Evolutionary conservation across 768 basidiomycete species (phyloP), one percentile per base, ranked within the genome.

Genomic region (Sarcodon sp.): DNA sequence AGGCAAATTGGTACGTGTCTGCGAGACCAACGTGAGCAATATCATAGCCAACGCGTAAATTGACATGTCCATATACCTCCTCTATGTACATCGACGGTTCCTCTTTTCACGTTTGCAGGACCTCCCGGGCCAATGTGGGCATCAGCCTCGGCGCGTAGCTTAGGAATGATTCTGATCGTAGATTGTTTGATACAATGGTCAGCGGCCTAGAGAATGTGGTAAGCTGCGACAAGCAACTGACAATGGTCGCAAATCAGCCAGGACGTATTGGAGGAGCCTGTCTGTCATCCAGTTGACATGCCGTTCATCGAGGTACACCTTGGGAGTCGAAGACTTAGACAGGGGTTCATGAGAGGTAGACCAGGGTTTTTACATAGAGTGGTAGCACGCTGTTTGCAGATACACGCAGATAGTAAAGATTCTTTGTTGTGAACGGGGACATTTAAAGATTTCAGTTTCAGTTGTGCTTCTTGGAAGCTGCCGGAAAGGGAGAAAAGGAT

Each of bases 271-370:
- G 2, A 94, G 68, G 37, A 85, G 71, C 21, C 64, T 55, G 55
- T 94, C 90, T 6, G 83, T 79, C 90, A 96, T 94, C 92, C 92
- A 96, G 48, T 79, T 72, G 12, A 87, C 64, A 67, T 96, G 92
- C 9, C 78, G 75, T 53, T 88, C 87, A 58, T 96, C 92, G 31
- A 96, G 76, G 62, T 92, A 93, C 4, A 92, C 65, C 82, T 85
- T 52, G 46, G 34, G 36, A 7, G 45, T 8, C 43, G 47, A 33
- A 7, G 41, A 49, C 57, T 54, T 46, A 47, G 18, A 36, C 18
- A 51, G 36, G 50, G 47, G 21, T 36, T 48, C 18, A 45, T 27
- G n/a, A 12, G 46, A 51, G 15, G 32, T 18, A 21, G 16, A 43
- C 21, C 9, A 12, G 15, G 12, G 4, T 10, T 59, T 74, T 61